Conservation (phyloP, 129 eudicot species). For the Lonicera japonica region DNA sequence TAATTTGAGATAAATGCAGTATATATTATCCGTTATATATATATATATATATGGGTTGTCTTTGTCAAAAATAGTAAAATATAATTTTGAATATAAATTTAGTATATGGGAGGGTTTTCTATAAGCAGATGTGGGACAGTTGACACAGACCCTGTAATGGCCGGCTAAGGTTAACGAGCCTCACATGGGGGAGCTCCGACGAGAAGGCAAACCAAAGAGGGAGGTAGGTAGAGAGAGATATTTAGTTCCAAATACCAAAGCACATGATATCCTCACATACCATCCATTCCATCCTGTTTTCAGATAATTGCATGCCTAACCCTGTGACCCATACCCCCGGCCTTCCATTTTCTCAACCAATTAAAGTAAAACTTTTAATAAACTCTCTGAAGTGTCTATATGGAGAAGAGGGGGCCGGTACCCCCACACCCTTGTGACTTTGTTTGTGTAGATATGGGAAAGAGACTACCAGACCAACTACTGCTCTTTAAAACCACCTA, state of each 20-base stretch:
- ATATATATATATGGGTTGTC: not conserved
- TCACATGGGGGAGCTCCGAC: slow-evolving; percentile 23
- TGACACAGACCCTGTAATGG: not conserved
- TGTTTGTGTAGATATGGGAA: slow-evolving; percentile 15
- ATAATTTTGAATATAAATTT: not conserved
- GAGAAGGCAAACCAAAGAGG: slow-evolving; percentile 25
- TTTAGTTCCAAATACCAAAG: slow-evolving; percentile 36
- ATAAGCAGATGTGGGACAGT: not conserved
- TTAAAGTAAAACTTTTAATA: slow-evolving; percentile 3
- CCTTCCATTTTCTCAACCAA: slow-evolving; percentile 13
- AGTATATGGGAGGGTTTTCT: not conserved
- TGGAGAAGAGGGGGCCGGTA: too few relatives aligned
- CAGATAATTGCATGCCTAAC: slow-evolving; percentile 4
- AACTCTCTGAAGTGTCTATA: slow-evolving; percentile 11
- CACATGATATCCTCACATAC: slow-evolving; percentile 49
- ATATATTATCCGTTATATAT: too few relatives aligned
- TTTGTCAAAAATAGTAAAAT: not conserved
- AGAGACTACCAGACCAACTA: slow-evolving; percentile 26
- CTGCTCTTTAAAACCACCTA: slow-evolving; percentile 30
- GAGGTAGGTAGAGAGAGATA: slow-evolving; percentile 21
- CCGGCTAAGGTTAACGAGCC: slow-evolving; percentile 7
- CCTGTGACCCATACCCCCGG: not conserved
- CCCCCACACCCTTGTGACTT: slow-evolving; percentile 7
- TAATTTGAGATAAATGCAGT: too few relatives aligned
- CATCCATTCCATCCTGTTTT: too few relatives aligned